Evolutionary conservation across 176 grass and related monocot species (phyloP).

Genomic region (Themeda triandra): DNA sequence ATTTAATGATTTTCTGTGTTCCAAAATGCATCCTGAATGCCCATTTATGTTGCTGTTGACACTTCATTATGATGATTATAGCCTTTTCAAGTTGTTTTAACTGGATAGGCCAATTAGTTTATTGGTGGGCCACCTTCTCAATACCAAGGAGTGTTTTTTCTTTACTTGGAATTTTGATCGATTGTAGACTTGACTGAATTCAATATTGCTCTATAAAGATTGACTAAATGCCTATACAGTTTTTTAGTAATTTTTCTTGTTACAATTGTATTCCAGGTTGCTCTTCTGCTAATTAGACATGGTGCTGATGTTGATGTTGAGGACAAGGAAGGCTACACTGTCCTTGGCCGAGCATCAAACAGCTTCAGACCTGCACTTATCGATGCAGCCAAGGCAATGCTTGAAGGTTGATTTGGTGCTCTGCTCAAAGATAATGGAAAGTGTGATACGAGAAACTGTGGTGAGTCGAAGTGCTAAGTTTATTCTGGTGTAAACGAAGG

Average conservation of each 20-base stretch:
- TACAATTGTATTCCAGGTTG: slow-evolving; percentile 43
- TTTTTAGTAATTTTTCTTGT: neutral
- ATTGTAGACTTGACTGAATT: neutral
- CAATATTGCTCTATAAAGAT: neutral
- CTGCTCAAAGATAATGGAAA: neutral
- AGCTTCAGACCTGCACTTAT: slow-evolving; percentile 63
- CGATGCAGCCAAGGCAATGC: slow-evolving; percentile 89
- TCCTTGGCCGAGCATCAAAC: slow-evolving; percentile 65
- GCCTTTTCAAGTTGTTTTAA: neutral
- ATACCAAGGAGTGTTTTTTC: neutral
- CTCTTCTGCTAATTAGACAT: slow-evolving; percentile 78
- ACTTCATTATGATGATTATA: neutral
- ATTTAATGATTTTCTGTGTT: neutral
- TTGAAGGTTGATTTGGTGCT: slow-evolving; percentile 48
- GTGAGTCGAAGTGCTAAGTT: neutral
- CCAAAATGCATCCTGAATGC: neutral
- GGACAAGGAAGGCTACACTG: slow-evolving; percentile 91
- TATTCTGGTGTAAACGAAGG: neutral
- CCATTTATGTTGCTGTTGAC: neutral
- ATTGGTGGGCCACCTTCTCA: neutral
- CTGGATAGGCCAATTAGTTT: neutral
- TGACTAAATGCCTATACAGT: neutral
- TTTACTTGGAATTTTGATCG: neutral
- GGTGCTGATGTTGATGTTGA: slow-evolving; percentile 81
- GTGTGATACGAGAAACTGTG: neutral